A percentile compares a stretch with the other conserved stretches of the same genome.
These are phyloP conservation scores for Cucumis hystrix DNA, from an alignment of 306 rosid species.

Conservation along the genomic window DNA sequence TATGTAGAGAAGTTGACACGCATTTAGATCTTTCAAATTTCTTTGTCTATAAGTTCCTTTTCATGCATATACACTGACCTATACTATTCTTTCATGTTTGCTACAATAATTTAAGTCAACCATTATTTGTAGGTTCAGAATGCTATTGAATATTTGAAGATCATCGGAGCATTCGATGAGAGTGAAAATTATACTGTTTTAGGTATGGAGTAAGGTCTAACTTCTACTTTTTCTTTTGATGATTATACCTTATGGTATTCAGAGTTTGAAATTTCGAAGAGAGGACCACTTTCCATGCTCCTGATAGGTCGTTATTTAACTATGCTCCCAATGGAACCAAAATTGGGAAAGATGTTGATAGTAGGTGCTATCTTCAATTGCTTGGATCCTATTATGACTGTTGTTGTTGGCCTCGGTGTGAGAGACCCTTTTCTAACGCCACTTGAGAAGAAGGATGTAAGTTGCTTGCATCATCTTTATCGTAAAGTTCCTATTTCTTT, in stretches of 20 bases:
- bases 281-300: constrained; percentile 8
- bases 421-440: constrained; percentile 92
- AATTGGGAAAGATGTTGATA: constrained; percentile 91
- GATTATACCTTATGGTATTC: constrained; percentile 9
- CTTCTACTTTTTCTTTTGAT: neutral
- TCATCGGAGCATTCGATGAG: constrained; percentile 84
- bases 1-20: neutral
- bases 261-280: neutral
- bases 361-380: constrained; percentile 76
- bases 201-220: constrained; percentile 35
- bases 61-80: neutral
- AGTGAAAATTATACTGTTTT: constrained; percentile 64
- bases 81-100: constrained; percentile 3
- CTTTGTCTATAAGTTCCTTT: neutral
- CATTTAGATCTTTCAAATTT: neutral
- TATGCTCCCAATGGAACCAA: constrained; percentile 94
- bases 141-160: constrained; percentile 76
- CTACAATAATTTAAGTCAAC: constrained; percentile 10
- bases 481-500: too few species aligned
- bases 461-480: constrained; percentile 8
- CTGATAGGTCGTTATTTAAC: constrained; percentile 66
- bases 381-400: constrained; percentile 81
- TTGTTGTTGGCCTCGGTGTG: constrained; percentile 89
- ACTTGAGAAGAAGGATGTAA: constrained; percentile 81
- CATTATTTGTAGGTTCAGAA: constrained; percentile 63